Evolutionary conservation across 352 stramenopile genomes (phyloP).

Genomic region (Pythium monospermum): DNA sequence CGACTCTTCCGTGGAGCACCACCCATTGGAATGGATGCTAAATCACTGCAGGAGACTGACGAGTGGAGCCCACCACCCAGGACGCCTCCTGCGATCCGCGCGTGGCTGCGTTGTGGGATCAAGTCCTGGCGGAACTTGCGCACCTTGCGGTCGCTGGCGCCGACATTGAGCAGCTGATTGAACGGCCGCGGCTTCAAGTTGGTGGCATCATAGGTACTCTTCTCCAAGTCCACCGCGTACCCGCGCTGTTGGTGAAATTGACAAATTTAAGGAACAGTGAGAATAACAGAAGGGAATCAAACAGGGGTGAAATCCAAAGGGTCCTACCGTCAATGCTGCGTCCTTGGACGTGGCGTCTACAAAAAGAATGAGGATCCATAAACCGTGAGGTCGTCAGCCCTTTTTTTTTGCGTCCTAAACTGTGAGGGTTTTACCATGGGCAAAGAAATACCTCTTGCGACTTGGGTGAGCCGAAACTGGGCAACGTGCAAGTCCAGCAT

Average conservation of each 20-base stretch:
- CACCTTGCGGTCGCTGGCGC: conserved; percentile 50
- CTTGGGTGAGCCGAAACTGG: conserved; percentile 62
- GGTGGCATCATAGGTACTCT: conserved; percentile 20
- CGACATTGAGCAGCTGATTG: conserved; percentile 42
- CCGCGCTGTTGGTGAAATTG: conserved; percentile 47
- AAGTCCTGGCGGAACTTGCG: conserved; percentile 63
- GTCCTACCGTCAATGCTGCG: conserved; percentile 41
- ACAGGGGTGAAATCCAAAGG: not conserved
- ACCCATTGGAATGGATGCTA: too few relatives aligned
- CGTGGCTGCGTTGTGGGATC: conserved; percentile 53
- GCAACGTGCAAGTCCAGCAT: conserved; percentile 80
- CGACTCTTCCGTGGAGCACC: conserved; percentile 36
- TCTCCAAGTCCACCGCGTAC: conserved; percentile 42
- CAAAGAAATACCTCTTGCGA: conserved; percentile 42
- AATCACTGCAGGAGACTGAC: conserved; percentile 27
- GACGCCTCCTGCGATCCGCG: conserved; percentile 33
- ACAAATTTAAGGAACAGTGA: too few relatives aligned
- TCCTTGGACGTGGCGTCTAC: conserved; percentile 68
- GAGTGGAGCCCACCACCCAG: conserved; percentile 16
- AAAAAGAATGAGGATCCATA: not conserved
- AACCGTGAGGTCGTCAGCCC: not conserved
- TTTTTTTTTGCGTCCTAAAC: too few relatives aligned
- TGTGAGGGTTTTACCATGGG: too few relatives aligned
- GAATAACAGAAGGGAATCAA: not conserved
- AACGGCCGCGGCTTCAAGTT: conserved; percentile 36